A percentile compares a stretch with the other conserved stretches of the same genome.
These are phyloP conservation scores for Tuber indicum DNA, from an alignment of 495 filamentous ascomycete genomes.

Conservation along the genomic window DNA sequence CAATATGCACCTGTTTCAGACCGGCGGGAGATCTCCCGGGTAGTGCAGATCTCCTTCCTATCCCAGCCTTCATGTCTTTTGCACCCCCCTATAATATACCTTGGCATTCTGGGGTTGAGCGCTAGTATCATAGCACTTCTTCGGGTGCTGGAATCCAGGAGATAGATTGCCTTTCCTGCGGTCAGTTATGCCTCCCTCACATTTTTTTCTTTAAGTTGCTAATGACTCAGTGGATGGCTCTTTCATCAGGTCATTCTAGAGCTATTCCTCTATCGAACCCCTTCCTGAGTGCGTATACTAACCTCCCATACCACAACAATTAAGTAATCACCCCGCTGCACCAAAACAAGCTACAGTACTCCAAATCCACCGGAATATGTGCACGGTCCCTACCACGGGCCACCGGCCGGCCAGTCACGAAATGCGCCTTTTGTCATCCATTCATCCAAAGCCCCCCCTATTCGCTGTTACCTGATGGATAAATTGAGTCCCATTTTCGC, in stretches of 20 bases:
- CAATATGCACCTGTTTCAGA: not conserved
- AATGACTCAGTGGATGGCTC: not conserved
- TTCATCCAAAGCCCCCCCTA: not conserved
- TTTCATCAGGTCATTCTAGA: not conserved
- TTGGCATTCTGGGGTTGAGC: not conserved
- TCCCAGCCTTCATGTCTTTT: not conserved
- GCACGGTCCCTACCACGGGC: not conserved
- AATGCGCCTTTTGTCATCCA: not conserved
- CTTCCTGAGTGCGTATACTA: not conserved
- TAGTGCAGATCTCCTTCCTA: not conserved
- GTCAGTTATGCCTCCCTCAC: not conserved
- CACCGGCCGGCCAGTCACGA: not conserved
- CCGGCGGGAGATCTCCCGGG: not conserved
- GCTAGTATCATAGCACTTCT: not conserved
- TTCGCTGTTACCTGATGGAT: not conserved
- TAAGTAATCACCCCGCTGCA: not conserved
- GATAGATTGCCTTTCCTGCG: not conserved
- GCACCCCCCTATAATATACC: not conserved
- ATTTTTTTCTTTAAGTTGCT: not conserved
- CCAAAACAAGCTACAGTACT: not conserved
- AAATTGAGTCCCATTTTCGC: not conserved
- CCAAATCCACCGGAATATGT: not conserved
- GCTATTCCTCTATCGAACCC: not conserved
- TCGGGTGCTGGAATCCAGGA: not conserved
- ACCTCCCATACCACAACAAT: not conserved